Conservation (phyloP, 2,329 filamentous ascomycete genomes). For the Colletotrichum sp. region DNA sequence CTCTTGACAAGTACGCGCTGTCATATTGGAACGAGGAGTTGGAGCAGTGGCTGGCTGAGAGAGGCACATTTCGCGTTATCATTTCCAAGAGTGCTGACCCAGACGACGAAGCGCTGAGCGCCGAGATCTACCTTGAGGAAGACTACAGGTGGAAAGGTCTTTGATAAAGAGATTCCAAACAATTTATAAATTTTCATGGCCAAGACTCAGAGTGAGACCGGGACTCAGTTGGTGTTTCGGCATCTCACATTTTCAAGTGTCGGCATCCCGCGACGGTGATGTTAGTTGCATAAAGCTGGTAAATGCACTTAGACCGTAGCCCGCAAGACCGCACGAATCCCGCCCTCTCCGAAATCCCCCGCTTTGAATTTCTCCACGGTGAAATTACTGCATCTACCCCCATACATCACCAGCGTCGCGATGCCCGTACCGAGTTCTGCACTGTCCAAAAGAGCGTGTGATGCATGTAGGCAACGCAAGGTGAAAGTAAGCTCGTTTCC, state of each 20-base stretch:
- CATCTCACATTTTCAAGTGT: accelerated
- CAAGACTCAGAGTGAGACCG: background rate
- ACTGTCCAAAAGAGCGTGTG: background rate
- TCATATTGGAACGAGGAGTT: background rate
- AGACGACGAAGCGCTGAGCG: background rate
- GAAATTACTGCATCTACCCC: background rate
- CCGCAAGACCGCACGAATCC: background rate
- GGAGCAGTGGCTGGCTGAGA: background rate
- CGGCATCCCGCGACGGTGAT: background rate
- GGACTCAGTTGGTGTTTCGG: too few relatives aligned
- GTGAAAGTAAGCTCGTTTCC: background rate
- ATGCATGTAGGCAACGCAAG: background rate
- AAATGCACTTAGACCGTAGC: background rate
- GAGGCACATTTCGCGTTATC: background rate
- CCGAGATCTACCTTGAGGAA: background rate
- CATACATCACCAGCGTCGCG: background rate
- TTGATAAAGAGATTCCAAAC: background rate
- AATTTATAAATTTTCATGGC: accelerated
- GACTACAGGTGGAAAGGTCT: background rate
- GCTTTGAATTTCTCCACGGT: background rate
- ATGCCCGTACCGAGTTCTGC: background rate
- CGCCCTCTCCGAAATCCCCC: background rate
- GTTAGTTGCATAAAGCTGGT: background rate
- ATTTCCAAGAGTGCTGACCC: background rate
- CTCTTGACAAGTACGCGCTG: background rate